These are phyloP conservation scores for Evansstolkia leycettana DNA, from an alignment of 495 filamentous ascomycete genomes.

Conservation along the genomic window DNA sequence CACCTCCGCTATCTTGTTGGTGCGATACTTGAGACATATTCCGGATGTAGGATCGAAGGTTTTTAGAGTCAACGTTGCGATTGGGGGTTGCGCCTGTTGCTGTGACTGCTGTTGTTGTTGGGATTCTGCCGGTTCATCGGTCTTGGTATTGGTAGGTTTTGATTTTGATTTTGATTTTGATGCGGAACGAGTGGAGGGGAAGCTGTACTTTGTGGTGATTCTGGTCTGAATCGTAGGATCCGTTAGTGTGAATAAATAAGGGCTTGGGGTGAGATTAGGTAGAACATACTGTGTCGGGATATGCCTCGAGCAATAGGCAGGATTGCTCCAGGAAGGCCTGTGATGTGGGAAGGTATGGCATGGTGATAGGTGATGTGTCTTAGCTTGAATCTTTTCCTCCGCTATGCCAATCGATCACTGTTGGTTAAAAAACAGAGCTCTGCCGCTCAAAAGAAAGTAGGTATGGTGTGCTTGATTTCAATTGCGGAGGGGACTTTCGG, in stretches of 20 bases:
- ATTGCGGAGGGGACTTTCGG: too few relatives aligned
- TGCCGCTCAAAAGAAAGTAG: too few relatives aligned
- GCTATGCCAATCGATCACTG: too few relatives aligned
- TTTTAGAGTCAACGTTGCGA: constrained; percentile 69
- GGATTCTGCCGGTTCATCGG: neutral
- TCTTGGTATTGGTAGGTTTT: constrained; percentile 4
- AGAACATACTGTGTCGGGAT: constrained; percentile 46
- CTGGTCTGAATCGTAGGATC: constrained; percentile 43
- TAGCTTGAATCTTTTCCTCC: too few relatives aligned
- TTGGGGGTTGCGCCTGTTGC: constrained; percentile 21
- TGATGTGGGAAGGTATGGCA: constrained; percentile 50
- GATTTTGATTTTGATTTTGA: constrained; percentile 14
- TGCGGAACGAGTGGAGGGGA: constrained; percentile 35
- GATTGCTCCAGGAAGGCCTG: constrained; percentile 55
- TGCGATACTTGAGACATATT: constrained; percentile 77
- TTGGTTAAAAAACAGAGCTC: too few relatives aligned
- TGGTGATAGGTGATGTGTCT: constrained; percentile 12
- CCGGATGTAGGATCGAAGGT: constrained; percentile 80
- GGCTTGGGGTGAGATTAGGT: too few relatives aligned
- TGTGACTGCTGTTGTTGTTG: constrained; percentile 9
- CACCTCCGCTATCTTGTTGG: constrained; percentile 85
- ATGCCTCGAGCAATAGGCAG: constrained; percentile 46
- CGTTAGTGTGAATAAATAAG: too few relatives aligned
- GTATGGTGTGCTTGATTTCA: too few relatives aligned
- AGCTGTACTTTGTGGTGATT: constrained; percentile 76